Base-by-base conservation (phyloP, 768 basidiomycete genomes). In the Tylopilus sp. region DNA sequence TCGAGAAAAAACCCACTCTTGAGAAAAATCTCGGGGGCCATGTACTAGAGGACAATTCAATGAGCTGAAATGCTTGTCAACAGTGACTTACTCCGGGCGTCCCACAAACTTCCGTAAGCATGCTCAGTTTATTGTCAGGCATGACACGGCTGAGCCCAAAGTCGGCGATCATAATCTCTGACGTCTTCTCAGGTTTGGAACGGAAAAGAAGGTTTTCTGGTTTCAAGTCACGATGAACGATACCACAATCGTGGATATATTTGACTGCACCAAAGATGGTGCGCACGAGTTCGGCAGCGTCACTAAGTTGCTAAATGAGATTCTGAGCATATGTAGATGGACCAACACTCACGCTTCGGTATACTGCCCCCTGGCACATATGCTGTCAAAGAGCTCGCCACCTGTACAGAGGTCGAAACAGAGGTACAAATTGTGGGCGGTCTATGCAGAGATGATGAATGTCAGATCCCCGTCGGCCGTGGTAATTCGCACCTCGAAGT, bases 201-300 rank as follows among this genome's bases (percentile, higher is more conserved):
- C 90, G 86, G 85, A 98, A 99, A 29, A 99, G 78, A 22, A 99
- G 82, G 73, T 99, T 99, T 75, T 99, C 96, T 4, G 96, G 96
- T 72, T 99, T 99, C 56, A 99, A 74, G 66, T 99, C 95, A 61
- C 97, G 82, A 65, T 99, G 96, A 13, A 99, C 96, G 66, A 99
- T 94, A 16, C 91, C 94, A 52, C 84, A 79, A 30, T 83, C 81
- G 67, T 99, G 96, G 47, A 99, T 86, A 70, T 98, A 96, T 57
- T 87, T 80, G 55, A 98, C 95, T 14, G 94, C 87, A 46, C 78
- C 78, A 62, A 92, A 80, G 69, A 98, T 89, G 16, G 89, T 93
- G 49, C 90, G 84, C 8, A 99, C 79, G 45, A 99, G 85, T 40
- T 75, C 80, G 4, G 94, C 91, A 1, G 96, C 97, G 62, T 99